Evolutionary conservation across 2,329 filamentous ascomycete species (phyloP), one percentile per base, ranked within the genome.

Genomic region (Colletotrichum orchidophilum): DNA sequence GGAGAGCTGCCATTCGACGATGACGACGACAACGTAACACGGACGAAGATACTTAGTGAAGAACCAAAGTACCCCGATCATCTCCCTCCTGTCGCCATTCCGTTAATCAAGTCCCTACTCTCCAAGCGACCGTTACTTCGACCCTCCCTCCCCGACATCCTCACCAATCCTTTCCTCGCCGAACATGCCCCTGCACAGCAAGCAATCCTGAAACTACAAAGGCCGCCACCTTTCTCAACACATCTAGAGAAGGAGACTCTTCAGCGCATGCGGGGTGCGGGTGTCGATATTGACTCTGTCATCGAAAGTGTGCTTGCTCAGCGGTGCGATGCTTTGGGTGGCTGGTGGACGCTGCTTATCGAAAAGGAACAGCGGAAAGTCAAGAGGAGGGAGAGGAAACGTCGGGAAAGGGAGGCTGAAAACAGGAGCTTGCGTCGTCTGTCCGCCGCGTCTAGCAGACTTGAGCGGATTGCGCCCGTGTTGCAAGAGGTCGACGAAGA

Each of bases 311-410:
- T 99, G 3, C 82, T 97, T 42, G 90, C 95, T 4, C 94, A 97
- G 79, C 89, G 94, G 74, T 98, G 96, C 78, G 96, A 99, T 81
- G 89, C 92, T 6, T 84, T 99, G 59, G 94, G 95, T 61, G 96
- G 96, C 6, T 99, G 96, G 96, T 99, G 96, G 96, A 93, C 94
- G 3, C 82, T 99, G 31, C 83, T 99, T 49, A 90, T 98, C 11
- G 96, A 98, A 78, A 99, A 98, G 80, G 96, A 99, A 78, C 90
- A 95, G 79, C 90, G 95, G 9, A 99, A 99, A 81, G 92, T 95
- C 74, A 88, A 84, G 73, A 87, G 95, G 72, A 87, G 92, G 73
- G 95, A 98, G 76, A 89, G 91, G 63, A 98, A 96, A 78, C 90
- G 96, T 9, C 94, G 89, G 78, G 95, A 98, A 79, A 91, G 90